phyloP scores from a whole-genome alignment of 768 basidiomycete genomes.

The Sutorius australiensis region DNA sequence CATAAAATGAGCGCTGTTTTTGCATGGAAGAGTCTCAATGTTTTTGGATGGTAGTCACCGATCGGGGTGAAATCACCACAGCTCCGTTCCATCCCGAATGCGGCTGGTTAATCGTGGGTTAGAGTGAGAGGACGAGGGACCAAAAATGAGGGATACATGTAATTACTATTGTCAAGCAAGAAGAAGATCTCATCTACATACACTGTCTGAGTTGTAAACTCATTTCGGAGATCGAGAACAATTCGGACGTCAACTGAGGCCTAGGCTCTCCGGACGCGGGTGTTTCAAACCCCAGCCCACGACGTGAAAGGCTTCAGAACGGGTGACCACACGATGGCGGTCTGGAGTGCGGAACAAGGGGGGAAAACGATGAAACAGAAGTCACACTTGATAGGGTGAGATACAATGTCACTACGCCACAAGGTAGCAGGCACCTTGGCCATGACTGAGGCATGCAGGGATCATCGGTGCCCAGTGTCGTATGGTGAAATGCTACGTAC shows the following conservation, averaged over 20 bases:
- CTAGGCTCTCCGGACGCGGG: neutral
- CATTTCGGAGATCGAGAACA: neutral
- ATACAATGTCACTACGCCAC: neutral
- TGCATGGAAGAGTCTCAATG: slow-evolving; percentile 2
- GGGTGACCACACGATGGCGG: neutral
- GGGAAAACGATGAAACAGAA: neutral
- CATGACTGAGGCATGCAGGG: neutral
- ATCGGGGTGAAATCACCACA: slow-evolving; percentile 9
- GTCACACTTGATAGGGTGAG: neutral
- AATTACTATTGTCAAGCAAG: neutral
- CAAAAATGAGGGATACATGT: neutral
- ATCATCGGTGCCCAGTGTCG: too few species aligned
- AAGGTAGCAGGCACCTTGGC: neutral
- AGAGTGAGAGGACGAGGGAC: slow-evolving; percentile 1
- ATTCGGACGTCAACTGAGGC: neutral
- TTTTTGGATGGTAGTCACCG: slow-evolving; percentile 9
- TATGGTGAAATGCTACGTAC: neutral
- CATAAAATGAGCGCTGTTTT: slow-evolving; percentile 1
- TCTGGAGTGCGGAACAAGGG: neutral
- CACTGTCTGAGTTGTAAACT: neutral
- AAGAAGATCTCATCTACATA: neutral
- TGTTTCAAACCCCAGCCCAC: neutral
- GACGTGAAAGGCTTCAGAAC: neutral
- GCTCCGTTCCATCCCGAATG: neutral
- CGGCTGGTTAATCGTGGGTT: slow-evolving; percentile 3